phyloP scores from a whole-genome alignment of 805 yeast genomes.

The Candida germanica region DNA sequence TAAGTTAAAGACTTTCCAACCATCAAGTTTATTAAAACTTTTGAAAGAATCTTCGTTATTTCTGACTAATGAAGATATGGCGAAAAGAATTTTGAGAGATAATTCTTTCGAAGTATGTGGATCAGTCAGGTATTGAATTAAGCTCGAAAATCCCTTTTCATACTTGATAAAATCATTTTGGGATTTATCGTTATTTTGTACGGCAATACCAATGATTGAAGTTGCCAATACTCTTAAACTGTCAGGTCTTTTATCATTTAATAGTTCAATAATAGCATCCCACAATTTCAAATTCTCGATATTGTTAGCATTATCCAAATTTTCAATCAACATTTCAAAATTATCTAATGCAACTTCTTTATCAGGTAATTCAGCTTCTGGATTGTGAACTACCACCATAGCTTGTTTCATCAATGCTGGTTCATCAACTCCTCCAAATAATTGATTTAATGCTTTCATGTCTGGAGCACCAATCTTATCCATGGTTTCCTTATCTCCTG shows the following conservation, averaged over 20 bases:
- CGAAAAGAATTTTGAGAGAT: slow-evolving; percentile 68
- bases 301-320: slow-evolving; percentile 91
- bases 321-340: slow-evolving; percentile 90
- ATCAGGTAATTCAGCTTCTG: slow-evolving; percentile 58
- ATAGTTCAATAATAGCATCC: slow-evolving; percentile 60
- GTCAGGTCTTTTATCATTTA: slow-evolving; percentile 35
- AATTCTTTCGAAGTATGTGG: slow-evolving; percentile 25
- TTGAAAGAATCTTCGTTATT: slow-evolving; percentile 59
- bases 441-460: slow-evolving; percentile 72
- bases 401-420: slow-evolving; percentile 83
- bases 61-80: slow-evolving; percentile 69
- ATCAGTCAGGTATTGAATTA: slow-evolving; percentile 42
- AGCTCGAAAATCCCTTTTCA: slow-evolving; percentile 42
- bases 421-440: slow-evolving; percentile 82
- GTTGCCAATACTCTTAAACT: slow-evolving; percentile 56
- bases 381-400: slow-evolving; percentile 54
- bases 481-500: slow-evolving; percentile 67
- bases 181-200: slow-evolving; percentile 79
- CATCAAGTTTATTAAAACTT: slow-evolving; percentile 53
- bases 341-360: slow-evolving; percentile 81
- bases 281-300: slow-evolving; percentile 80
- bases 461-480: slow-evolving; percentile 68
- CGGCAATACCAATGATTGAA: slow-evolving; percentile 84
- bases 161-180: slow-evolving; percentile 65
- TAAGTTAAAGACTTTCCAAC: slow-evolving; percentile 49